Evolutionary conservation across 306 rosid species (phyloP), one percentile per base, ranked within the genome.

Genomic region (Dalbergia oliveri): DNA sequence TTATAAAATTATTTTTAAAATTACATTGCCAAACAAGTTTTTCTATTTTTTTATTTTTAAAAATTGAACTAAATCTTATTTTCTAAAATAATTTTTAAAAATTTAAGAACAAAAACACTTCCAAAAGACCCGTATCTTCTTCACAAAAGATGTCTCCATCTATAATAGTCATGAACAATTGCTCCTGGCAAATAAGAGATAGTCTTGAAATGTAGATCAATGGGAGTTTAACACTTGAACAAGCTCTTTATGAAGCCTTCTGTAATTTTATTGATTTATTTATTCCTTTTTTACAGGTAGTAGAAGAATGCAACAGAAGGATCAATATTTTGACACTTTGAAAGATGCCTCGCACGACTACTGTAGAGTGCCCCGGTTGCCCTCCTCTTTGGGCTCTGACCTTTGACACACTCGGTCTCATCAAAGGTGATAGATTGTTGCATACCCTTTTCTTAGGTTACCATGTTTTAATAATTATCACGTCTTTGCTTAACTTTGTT

Each of bases 301-400:
- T 45, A 44, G 35, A 95, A 47, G 53, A 47, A 47, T 47, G 11
- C 53, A 12, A 10, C n/a, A 12, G 5, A 47, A 47, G 53, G 11
- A 47, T 47, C 53, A 47, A 47, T 12, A 47, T 47, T 56, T 16
- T 56, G 61, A 16, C 21, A 7, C 26, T 26, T 26, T 47, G n/a
- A 69, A 71, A 45, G 33, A 96, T 96, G 99, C 99, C 99, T 85
- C 99, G 98, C 5, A 90, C 97, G 0, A 88, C 90, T 45, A 93
- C 88, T 0, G 0, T 96, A 6, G 97, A 90, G 12, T 91, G 91
- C 82, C 84, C 89, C 0, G 98, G 97, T 50, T 90, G 98, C 83
- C 98, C 99, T 64, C 87, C 94, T 3, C 86, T 96, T 76, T 94
- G 98, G 18, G 97, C 99, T 80, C 47, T 96, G 34, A 90, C 98